These are phyloP conservation scores for Candida glucosophila DNA, from an alignment of 1,139 yeast species.

Conservation along the genomic window DNA sequence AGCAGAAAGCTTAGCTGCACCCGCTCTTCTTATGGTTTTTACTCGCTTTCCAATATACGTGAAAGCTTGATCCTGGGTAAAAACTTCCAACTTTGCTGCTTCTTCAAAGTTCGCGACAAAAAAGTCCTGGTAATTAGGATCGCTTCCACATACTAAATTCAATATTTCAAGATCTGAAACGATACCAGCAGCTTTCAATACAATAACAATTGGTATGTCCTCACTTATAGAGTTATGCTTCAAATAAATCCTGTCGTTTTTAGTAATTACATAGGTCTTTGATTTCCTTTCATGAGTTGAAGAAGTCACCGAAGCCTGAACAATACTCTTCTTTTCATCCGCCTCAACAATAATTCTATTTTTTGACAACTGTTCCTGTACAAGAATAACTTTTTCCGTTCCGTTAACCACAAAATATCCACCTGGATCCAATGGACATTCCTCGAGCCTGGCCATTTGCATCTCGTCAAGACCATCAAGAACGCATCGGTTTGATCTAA, in stretches of 20 bases:
- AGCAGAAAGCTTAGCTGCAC: conserved; percentile 69
- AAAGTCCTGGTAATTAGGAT: conserved; percentile 80
- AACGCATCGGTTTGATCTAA: conserved; percentile 85
- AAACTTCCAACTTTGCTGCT: conserved; percentile 76
- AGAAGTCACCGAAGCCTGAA: conserved; percentile 95
- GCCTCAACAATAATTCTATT: conserved; percentile 97
- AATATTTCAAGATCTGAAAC: conserved; percentile 88
- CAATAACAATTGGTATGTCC: conserved; percentile 90
- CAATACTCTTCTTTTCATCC: conserved; percentile 87
- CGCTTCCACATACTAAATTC: conserved; percentile 88
- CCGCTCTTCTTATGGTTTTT: conserved; percentile 81
- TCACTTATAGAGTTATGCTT: conserved; percentile 94
- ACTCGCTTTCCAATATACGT: conserved; percentile 87
- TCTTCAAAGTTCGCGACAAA: conserved; percentile 93
- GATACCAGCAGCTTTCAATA: conserved; percentile 91
- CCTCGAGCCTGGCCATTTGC: conserved; percentile 83
- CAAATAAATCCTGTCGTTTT: conserved; percentile 78
- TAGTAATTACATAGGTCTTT: conserved; percentile 89
- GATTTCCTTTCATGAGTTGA: conserved; percentile 97
- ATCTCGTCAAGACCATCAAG: conserved; percentile 68
- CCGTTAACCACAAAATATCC: conserved; percentile 97
- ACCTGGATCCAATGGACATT: conserved; percentile 98
- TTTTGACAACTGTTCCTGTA: conserved; percentile 93
- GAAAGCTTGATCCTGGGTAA: conserved; percentile 90
- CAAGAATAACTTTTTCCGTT: conserved; percentile 92